Conservation (phyloP, 1,139 yeast species). For the Geotrichum reessii region DNA sequence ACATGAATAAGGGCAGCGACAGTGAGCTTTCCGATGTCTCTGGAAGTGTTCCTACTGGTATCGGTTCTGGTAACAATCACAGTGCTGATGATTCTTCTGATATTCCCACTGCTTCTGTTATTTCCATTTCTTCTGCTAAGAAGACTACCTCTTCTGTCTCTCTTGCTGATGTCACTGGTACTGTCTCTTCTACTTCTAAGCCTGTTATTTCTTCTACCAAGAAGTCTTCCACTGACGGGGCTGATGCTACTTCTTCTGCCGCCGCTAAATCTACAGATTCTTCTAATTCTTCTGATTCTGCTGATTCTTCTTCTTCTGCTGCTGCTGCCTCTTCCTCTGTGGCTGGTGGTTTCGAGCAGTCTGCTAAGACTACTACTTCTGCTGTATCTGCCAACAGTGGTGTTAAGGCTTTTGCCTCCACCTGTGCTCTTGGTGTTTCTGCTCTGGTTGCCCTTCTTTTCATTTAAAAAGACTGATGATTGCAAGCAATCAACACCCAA, state of each 20-base stretch:
- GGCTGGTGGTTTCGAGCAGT: slow-evolving; percentile 29
- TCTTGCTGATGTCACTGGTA: slow-evolving; percentile 13
- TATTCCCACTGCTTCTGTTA: slow-evolving; percentile 24
- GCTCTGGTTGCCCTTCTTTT: background rate
- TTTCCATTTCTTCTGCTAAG: slow-evolving; percentile 19
- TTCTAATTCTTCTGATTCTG: slow-evolving; percentile 14
- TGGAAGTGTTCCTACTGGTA: slow-evolving; percentile 23
- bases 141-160: slow-evolving; percentile 8
- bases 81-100: slow-evolving; percentile 15
- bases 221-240: slow-evolving; percentile 17
- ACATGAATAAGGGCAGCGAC: slow-evolving; percentile 43
- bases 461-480: background rate
- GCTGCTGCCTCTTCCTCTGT: slow-evolving; percentile 12
- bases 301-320: slow-evolving; percentile 8
- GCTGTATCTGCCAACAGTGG: slow-evolving; percentile 6
- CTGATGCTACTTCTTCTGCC: slow-evolving; percentile 18
- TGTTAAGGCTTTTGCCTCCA: background rate
- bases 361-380: slow-evolving; percentile 4
- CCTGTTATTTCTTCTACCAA: slow-evolving; percentile 17
- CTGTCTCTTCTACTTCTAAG: slow-evolving; percentile 12
- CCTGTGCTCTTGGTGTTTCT: background rate
- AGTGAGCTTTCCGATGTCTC: slow-evolving; percentile 24
- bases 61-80: slow-evolving; percentile 21
- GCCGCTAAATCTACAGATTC: slow-evolving; percentile 18
- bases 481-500: background rate